Evolutionary conservation across 2,329 filamentous ascomycete species (phyloP), one percentile per base, ranked within the genome.

Genomic region (Cladosporium sphaerospermum): DNA sequence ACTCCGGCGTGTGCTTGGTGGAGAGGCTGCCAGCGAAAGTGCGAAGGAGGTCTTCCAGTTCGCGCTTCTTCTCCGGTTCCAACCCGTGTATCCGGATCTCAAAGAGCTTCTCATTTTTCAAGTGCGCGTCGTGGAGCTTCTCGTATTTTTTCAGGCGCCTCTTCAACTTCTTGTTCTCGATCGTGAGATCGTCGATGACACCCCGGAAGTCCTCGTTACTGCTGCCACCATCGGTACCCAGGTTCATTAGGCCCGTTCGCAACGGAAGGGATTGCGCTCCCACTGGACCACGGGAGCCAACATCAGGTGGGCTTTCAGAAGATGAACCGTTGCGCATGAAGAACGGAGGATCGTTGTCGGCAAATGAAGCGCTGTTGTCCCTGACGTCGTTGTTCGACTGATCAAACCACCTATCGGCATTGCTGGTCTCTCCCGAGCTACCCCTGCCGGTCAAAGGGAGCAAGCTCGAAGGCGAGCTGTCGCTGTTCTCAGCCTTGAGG

Each of bases 121-220:
- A 70, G 57, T 85, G 80, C 40, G 84, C 78, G 14, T 83, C 81
- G 1, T 85, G 82, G 23, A 80, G 71, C 57, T 82, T 83, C 66
- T 87, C 85, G 57, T 88, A 88, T 50, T 81, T 84, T 62, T 81
- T 85, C 50, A 95, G 63, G 62, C 84, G 82, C 59, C 85, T 83
- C 70, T 85, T 90, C 56, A 95, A 68, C 48, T 82, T 84, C 66
- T 89, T 88, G 65, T 93, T 95, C 64, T 90, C 86, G 23, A 95
- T 75, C 0, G 89, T 95, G 54, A 95, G 70, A 65, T 95, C 89
- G 62, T 95, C 89, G 45, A 95, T 95, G 13, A 95, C 88, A 59
- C 86, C 86, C 44, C 89, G 78, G 56, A 83, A 91, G 53, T 91
- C 88, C 53, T 88, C 87, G 28, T 80, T 82, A 47, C 83, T 85